Evolutionary conservation across 768 basidiomycete genomes (phyloP), one percentile per base, ranked within the genome.

Genomic region (Tulasnella sp.): DNA sequence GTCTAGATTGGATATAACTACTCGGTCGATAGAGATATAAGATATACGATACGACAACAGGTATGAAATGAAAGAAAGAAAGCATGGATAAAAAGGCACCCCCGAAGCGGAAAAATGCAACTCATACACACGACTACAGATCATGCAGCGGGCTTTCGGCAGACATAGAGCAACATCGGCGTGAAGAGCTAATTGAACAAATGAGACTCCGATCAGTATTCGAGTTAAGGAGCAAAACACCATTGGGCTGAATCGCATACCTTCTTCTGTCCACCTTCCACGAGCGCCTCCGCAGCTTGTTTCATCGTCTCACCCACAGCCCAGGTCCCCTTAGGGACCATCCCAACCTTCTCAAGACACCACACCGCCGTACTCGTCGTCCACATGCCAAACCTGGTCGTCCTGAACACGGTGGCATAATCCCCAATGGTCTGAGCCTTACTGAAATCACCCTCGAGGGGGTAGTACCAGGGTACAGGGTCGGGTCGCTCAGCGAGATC

Each of bases 401-500:
- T 95, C 55, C 94, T 79, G 85, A 86, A 90, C 34, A 89, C 86
- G 9, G 85, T 88, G 64, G 92, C 74, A 64, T 83, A 83, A 70
- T 97, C 96, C 88, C 91, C 96, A 32, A 82, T 68, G 1, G 94
- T 97, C 75, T 99, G 95, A 1, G 91, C 87, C 73, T 97, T 96
- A 64, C 73, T 67, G 64, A 96, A 78, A 71, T 99, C 90, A 63
- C 96, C 95, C 72, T 96, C 93, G 26, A 98, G 78, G 0, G 94
- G 93, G 73, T 97, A 98, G 73, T 94, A 99, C 96, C 96, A 99
- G 0, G 85, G 82, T 34, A 90, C 73, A 10, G 71, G 70, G 65
- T 89, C 90, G 0, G 78, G 74, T 45, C 93, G 85, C 27, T 86
- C 87, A 3, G 95, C 95, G 44, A 99, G 77, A 70, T 99, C 95